Evolutionary conservation across 2,329 filamentous ascomycete genomes (phyloP).

Genomic region (Pseudogymnoascus pannorum): DNA sequence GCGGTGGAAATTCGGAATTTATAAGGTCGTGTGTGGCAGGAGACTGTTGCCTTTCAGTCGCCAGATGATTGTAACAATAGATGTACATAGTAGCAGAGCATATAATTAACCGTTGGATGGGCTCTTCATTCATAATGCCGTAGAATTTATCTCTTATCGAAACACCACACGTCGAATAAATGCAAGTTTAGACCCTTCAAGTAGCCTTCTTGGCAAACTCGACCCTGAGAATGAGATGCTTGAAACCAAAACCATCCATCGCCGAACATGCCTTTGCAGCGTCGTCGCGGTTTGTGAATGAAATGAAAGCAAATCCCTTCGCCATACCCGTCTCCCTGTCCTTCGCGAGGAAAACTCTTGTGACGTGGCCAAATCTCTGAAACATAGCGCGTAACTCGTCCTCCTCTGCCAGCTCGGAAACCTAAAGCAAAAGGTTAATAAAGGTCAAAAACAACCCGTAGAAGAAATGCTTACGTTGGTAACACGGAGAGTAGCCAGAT

Average conservation of each 20-base stretch:
- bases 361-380: conserved; percentile 93
- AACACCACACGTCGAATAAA: conserved; percentile 10
- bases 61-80: neutral
- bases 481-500: conserved; percentile 90
- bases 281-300: conserved; percentile 83
- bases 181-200: conserved; percentile 16
- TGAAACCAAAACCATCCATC: conserved; percentile 94
- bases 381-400: conserved; percentile 95
- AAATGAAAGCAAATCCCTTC: conserved; percentile 99
- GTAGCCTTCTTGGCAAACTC: conserved; percentile 75
- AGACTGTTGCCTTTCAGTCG: neutral
- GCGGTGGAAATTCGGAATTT: neutral
- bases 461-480: conserved; percentile 70
- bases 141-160: conserved; percentile 9
- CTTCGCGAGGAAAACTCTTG: conserved; percentile 95
- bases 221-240: conserved; percentile 77
- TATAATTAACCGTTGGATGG: conserved; percentile 14
- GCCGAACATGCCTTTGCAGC: conserved; percentile 90
- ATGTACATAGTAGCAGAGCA: neutral
- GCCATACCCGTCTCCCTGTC: conserved; percentile 92
- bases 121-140: conserved; percentile 11
- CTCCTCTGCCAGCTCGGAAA: conserved; percentile 96
- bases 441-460: neutral
- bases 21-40: neutral
- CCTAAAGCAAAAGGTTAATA: conserved; percentile 42